Conservation (phyloP, 1,139 yeast species). For the Geotrichum fermentans region DNA sequence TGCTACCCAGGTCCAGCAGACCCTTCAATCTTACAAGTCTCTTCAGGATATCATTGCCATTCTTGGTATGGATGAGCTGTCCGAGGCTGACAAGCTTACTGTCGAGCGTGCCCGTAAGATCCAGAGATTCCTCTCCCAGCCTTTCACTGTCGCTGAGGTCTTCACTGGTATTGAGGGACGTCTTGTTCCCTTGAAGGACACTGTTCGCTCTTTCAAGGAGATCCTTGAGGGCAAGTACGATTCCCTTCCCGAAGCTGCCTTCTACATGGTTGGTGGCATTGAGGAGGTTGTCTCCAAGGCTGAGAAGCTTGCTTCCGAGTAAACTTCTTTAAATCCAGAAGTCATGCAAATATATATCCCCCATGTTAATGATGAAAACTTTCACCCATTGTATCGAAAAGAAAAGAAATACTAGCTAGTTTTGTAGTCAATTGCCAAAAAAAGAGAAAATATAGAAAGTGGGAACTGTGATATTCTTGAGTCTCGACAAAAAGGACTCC, state of each 20-base stretch:
- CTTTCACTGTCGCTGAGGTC: conserved; percentile 98
- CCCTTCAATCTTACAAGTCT: conserved; percentile 98
- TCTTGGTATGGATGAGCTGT: conserved; percentile 99
- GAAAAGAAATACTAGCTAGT: neutral
- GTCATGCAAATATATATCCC: conserved; percentile 9
- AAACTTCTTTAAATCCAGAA: conserved; percentile 1
- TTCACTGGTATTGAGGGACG: conserved; percentile 99
- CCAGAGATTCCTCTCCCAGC: conserved; percentile 99
- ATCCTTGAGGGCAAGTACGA: conserved; percentile 98
- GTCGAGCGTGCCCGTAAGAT: conserved; percentile 99
- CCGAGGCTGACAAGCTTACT: conserved; percentile 96
- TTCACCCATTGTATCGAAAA: conserved; percentile 7
- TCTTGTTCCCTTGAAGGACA: conserved; percentile 94
- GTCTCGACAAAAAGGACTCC: too few relatives aligned
- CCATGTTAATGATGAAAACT: conserved; percentile 12
- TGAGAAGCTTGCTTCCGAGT: conserved; percentile 95
- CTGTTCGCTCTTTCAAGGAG: conserved; percentile 90
- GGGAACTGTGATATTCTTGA: neutral
- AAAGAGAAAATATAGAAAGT: too few relatives aligned
- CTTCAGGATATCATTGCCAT: conserved; percentile 99
- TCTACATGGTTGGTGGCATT: conserved; percentile 99
- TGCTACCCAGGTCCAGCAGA: conserved; percentile 94
- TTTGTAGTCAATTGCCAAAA: neutral
- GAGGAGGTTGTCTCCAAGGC: conserved; percentile 98
- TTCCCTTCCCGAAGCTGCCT: conserved; percentile 97